Evolutionary conservation across 2,329 filamentous ascomycete genomes (phyloP).

Genomic region (Penicillium sclerotiorum): DNA sequence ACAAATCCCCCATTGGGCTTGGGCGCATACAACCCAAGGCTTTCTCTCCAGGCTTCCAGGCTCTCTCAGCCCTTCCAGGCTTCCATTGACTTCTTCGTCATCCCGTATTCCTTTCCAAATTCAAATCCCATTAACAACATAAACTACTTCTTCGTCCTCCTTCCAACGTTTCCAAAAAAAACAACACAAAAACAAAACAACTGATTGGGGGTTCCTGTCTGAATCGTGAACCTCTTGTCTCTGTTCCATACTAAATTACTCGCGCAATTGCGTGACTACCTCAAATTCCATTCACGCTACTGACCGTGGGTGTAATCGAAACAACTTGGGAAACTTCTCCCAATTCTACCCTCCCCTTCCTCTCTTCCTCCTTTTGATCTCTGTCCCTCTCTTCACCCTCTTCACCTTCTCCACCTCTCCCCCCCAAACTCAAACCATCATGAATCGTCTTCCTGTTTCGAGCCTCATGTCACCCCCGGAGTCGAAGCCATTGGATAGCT

Average conservation of each 20-base stretch:
- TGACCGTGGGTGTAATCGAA: too few species aligned
- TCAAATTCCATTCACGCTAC: too few species aligned
- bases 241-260: too few species aligned
- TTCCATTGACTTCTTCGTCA: slow-evolving; percentile 6
- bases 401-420: background rate
- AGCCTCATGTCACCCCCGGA: slow-evolving; percentile 52
- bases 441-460: slow-evolving; percentile 48
- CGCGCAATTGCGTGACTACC: too few species aligned
- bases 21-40: background rate
- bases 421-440: slow-evolving; percentile 29
- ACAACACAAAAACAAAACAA: too few species aligned
- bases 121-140: too few species aligned
- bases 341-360: background rate
- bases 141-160: too few species aligned
- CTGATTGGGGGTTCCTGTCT: too few species aligned
- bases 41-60: background rate
- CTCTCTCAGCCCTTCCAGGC: background rate
- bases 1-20: background rate
- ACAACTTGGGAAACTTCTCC: too few species aligned
- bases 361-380: background rate
- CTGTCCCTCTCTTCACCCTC: background rate
- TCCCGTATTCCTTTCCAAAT: too few species aligned
- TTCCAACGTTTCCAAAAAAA: background rate
- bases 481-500: slow-evolving; percentile 55
- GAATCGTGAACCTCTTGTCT: background rate